Conservation (phyloP, 495 filamentous ascomycete species). For the Jackrogersella minutella region DNA sequence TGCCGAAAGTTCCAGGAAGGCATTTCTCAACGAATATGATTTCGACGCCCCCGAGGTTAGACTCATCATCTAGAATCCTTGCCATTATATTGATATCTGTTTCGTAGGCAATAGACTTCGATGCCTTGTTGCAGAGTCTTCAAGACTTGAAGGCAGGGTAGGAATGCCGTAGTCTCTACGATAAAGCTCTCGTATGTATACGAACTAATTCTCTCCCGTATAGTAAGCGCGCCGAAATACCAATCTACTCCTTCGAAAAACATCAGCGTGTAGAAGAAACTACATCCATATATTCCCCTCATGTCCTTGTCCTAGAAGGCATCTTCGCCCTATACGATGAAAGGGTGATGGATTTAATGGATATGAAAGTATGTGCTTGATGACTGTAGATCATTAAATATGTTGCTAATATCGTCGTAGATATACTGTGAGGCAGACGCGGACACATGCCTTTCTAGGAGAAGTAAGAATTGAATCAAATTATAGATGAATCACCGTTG, state of each 20-base stretch:
- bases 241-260: conserved; percentile 93
- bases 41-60: conserved; percentile 84
- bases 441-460: conserved; percentile 89
- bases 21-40: conserved; percentile 91
- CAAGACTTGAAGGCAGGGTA: conserved; percentile 91
- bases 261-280: conserved; percentile 83
- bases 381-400: background rate
- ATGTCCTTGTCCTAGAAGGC: conserved; percentile 93
- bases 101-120: conserved; percentile 85
- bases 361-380: conserved; percentile 74
- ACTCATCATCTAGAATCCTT: conserved; percentile 1
- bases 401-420: conserved; percentile 46
- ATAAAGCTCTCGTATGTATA: background rate
- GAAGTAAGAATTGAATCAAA: conserved; percentile 66
- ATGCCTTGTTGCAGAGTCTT: conserved; percentile 81
- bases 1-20: conserved; percentile 73
- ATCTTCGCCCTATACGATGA: conserved; percentile 94
- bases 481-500: background rate
- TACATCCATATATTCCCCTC: conserved; percentile 91
- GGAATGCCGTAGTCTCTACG: conserved; percentile 33
- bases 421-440: conserved; percentile 97
- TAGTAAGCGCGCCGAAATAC: conserved; percentile 92
- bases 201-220: conserved; percentile 4
- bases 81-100: conserved; percentile 23
- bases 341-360: conserved; percentile 83